Base-by-base conservation (phyloP, 139 green algal species). In the Picochlorum sp. region DNA sequence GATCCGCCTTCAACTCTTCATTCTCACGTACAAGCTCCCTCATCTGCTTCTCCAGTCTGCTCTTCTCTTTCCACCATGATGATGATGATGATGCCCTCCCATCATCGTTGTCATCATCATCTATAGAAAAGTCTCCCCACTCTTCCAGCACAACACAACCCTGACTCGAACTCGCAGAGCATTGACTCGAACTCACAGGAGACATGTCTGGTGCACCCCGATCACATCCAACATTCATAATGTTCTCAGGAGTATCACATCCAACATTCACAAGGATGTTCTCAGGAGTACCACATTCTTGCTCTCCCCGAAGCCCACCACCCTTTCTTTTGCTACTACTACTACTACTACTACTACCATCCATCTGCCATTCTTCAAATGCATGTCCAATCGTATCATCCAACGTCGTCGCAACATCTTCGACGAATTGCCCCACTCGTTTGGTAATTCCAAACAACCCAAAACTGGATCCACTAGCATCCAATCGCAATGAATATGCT, bases 341-440 rank as follows among this genome's bases (percentile, higher is more conserved):
- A n/a, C n/a, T n/a, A n/a, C n/a, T n/a, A n/a, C n/a, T n/a, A n/a
- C n/a, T n/a, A n/a, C 47, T 54, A 54, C 18, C 47, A 7, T 26
- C 47, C 44, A 51, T 32, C 8, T 30, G 49, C 71, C 71, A 78
- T 18, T 73, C 65, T 45, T 73, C 71, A 66, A 78, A 73, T 4
- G 71, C 71, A 45, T 78, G 71, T 2, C 71, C 71, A 50, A 78
- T 78, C 13, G 73, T 59, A 18, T 14, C 62, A 61, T 78, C 71
- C 32, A 78, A 61, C 1, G 71, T 78, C 47, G 67, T 37, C 10
- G 71, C 65, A 70, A 78, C 64, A 44, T 49, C 66, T 55, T 78
- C 71, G 34, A 78, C 66, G 14, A 78, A 26, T n/a, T 69, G 68
- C 24, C 65, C 65, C 51, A 78, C 65, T 8, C 70, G 49, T 6